These are phyloP conservation scores for Plectranthus barbatus DNA, from an alignment of 257 asterid species.

Conservation along the genomic window DNA sequence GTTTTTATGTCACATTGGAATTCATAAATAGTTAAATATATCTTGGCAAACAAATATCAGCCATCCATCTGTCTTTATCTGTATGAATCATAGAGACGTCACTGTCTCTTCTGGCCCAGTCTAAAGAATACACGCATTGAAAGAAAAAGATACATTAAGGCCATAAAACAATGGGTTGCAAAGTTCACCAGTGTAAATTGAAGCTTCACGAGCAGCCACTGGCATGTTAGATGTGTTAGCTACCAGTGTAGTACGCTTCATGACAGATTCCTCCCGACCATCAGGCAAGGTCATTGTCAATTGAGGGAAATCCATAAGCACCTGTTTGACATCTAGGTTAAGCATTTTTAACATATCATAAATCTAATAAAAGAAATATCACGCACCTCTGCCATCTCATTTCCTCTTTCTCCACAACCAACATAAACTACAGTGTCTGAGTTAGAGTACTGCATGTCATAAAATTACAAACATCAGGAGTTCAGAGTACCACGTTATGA, in stretches of 20 bases:
- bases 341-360: not conserved
- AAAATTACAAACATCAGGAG: not conserved
- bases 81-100: not conserved
- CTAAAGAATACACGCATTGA: not conserved
- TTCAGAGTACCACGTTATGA: constrained; percentile 10
- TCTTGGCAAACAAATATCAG: not conserved
- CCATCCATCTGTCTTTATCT: not conserved
- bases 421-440: constrained; percentile 96
- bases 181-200: constrained; percentile 76
- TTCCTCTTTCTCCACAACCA: constrained; percentile 99
- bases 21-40: not conserved
- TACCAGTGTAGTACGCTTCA: constrained; percentile 99
- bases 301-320: constrained; percentile 99
- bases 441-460: constrained; percentile 77
- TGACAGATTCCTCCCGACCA: constrained; percentile 99
- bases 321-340: constrained; percentile 32
- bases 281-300: constrained; percentile 97
- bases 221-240: constrained; percentile 99
- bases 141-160: not conserved
- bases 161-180: not conserved
- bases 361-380: not conserved
- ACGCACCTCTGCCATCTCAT: constrained; percentile 99
- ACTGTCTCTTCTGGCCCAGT: not conserved
- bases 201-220: constrained; percentile 99
- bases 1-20: not conserved